Evolutionary conservation across 2,329 filamentous ascomycete species (phyloP), one percentile per base, ranked within the genome.

Genomic region (Cordyceps cicadae): DNA sequence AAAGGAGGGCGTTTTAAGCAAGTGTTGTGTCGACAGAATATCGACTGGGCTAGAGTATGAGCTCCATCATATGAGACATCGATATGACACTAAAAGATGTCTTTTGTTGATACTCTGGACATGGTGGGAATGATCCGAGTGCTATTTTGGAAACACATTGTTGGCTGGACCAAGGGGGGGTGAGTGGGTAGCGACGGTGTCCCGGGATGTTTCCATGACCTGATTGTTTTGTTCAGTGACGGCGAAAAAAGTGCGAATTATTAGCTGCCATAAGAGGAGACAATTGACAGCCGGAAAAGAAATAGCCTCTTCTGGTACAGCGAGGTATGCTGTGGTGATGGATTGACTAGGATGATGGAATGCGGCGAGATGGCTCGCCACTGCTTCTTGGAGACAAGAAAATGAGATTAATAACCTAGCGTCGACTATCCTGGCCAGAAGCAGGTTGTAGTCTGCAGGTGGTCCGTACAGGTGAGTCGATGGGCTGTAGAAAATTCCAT

Each of bases 351-450:
- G 48, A 32, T 59, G 48, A 12, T 70, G 69, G 69, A 70, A 70
- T 70, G 69, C 64, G 66, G 63, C 63, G 56, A 62, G 56, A 69
- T 66, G 66, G 61, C 26, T 43, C 15, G 41, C 61, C 61, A 61
- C 32, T 46, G 45, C 50, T 51, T 51, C 46, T 54, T 45, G 48
- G 17, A 60, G 50, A 52, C 43, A 64, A 62, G 19, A 39, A 41
- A 45, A 54, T 52, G 50, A 52, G 9, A 37, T 37, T 52, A 39
- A 37, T 52, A 43, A 4, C 4, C 6, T 29, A 24, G 55, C 37
- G 11, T 50, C 29, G 4, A 55, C 45, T 51, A 32, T 37, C 17
- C 5, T 7, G 45, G 41, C 43, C 15, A 26, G 17, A 8, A 29
- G 29, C 29, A 29, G 29, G 29, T 5, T 3, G 29, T 29, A 29